A percentile compares a stretch with the other conserved stretches of the same genome.
These are phyloP conservation scores for Colletotrichum lentis DNA, from an alignment of 2,329 filamentous ascomycete species.

Conservation along the genomic window DNA sequence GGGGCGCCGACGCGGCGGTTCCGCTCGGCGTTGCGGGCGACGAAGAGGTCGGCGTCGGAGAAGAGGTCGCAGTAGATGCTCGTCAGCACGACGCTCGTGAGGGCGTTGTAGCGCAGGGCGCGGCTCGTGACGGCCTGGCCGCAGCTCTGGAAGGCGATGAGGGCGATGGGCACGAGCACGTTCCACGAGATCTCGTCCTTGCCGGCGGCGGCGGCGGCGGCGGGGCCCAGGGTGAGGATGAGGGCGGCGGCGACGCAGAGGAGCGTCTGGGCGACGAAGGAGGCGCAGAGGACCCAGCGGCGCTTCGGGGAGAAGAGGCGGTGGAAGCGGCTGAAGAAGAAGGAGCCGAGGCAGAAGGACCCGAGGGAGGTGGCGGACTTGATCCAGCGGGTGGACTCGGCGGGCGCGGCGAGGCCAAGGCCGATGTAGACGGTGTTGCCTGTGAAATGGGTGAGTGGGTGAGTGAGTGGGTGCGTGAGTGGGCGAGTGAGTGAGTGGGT, in stretches of 20 bases:
- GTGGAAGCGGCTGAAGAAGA: conserved; percentile 75
- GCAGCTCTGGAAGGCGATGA: conserved; percentile 79
- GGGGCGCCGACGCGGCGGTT: conserved; percentile 62
- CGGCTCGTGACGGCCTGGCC: conserved; percentile 81
- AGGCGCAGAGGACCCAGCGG: conserved; percentile 70
- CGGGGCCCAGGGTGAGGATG: conserved; percentile 50
- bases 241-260: conserved; percentile 61
- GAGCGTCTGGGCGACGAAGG: conserved; percentile 62
- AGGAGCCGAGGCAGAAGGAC: conserved; percentile 76
- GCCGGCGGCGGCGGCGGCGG: conserved; percentile 45
- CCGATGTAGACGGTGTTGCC: conserved; percentile 83
- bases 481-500: too few species aligned
- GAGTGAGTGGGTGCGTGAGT: too few species aligned
- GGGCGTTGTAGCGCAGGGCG: conserved; percentile 71
- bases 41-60: conserved; percentile 65
- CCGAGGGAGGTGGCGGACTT: conserved; percentile 75
- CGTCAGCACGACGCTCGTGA: conserved; percentile 82
- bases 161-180: conserved; percentile 71
- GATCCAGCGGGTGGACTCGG: conserved; percentile 67
- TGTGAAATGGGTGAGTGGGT: conserved; percentile 40
- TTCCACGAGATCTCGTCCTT: conserved; percentile 62
- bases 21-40: conserved; percentile 56
- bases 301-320: conserved; percentile 67
- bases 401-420: conserved; percentile 71
- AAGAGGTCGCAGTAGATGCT: conserved; percentile 85